Conservation (phyloP, 805 yeast species). For the Candida ascalaphidarum region DNA sequence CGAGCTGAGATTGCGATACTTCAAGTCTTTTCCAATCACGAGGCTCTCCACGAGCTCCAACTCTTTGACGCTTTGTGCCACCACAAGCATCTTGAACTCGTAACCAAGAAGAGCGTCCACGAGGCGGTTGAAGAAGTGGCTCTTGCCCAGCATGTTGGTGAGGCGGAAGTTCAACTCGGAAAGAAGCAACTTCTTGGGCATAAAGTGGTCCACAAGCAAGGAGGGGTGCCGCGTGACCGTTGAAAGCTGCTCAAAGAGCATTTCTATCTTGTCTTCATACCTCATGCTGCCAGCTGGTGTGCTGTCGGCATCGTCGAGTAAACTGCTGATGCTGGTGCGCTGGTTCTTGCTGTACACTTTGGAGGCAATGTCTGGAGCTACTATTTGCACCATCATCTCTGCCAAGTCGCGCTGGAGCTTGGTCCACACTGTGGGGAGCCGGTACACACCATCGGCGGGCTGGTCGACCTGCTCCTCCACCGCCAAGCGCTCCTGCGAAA, state of each 20-base stretch:
- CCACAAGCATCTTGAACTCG: conserved; percentile 26
- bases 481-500: conserved; percentile 19
- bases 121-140: conserved; percentile 43
- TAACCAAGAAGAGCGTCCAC: conserved; percentile 26
- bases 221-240: conserved; percentile 61
- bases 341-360: conserved; percentile 14
- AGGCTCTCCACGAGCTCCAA: conserved; percentile 73
- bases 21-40: conserved; percentile 60
- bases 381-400: conserved; percentile 23
- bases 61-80: conserved; percentile 59
- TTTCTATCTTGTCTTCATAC: conserved; percentile 26
- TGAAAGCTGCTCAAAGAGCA: conserved; percentile 37
- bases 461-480: conserved; percentile 4
- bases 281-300: background rate
- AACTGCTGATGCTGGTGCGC: conserved; percentile 28
- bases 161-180: conserved; percentile 57
- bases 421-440: conserved; percentile 26
- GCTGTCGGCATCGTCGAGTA: conserved; percentile 14
- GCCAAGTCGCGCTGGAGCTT: conserved; percentile 25
- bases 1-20: conserved; percentile 62
- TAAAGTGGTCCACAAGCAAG: conserved; percentile 65
- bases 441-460: conserved; percentile 17
- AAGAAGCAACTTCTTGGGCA: conserved; percentile 59
- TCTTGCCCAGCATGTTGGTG: conserved; percentile 50
- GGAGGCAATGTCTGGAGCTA: conserved; percentile 14